phyloP scores from a whole-genome alignment of 2,329 filamentous ascomycete genomes.

The Anthostomella pinea region DNA sequence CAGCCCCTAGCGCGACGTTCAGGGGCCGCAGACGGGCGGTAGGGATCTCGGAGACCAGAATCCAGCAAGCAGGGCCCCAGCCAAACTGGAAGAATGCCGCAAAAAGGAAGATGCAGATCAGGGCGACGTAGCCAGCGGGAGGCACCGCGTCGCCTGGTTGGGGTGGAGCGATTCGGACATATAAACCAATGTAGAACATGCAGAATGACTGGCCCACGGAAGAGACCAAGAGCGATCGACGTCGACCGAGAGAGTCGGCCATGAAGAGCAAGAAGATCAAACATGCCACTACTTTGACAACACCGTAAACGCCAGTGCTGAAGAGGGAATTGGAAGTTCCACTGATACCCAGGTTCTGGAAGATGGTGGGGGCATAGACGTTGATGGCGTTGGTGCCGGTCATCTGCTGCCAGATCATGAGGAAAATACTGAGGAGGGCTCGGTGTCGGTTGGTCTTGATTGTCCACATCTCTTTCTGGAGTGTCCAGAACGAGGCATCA shows the following conservation, averaged over 20 bases:
- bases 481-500: conserved; percentile 51
- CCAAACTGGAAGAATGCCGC: conserved; percentile 64
- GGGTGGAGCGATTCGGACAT: conserved; percentile 58
- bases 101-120: conserved; percentile 67
- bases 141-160: conserved; percentile 48
- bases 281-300: conserved; percentile 60
- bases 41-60: conserved; percentile 63
- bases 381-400: conserved; percentile 50
- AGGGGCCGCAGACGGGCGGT: conserved; percentile 47
- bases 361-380: conserved; percentile 33
- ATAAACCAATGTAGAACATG: conserved; percentile 67
- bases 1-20: conserved; percentile 59
- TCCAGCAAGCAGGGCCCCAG: conserved; percentile 66
- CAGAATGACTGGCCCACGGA: conserved; percentile 56
- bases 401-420: conserved; percentile 71
- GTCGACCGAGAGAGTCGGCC: conserved; percentile 57
- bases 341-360: conserved; percentile 34
- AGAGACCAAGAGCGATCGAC: conserved; percentile 55
- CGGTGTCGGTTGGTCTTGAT: conserved; percentile 62
- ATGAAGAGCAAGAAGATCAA: conserved; percentile 56
- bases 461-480: conserved; percentile 63
- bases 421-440: conserved; percentile 57
- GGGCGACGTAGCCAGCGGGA: conserved; percentile 61
- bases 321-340: conserved; percentile 54
- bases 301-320: conserved; percentile 61